Conservation (phyloP, 2,329 filamentous ascomycete species). For the Curvularia sp. region DNA sequence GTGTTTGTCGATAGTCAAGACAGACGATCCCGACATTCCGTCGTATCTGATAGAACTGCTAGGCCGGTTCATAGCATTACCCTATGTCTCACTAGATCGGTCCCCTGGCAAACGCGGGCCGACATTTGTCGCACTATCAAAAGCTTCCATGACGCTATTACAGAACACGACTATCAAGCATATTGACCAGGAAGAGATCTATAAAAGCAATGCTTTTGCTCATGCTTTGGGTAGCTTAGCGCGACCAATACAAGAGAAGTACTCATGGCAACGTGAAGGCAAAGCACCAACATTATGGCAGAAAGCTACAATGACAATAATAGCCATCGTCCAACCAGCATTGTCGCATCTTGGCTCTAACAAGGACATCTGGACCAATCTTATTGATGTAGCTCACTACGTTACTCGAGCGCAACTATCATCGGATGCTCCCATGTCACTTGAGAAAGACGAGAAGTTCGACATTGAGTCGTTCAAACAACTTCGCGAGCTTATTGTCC, state of each 20-base stretch:
- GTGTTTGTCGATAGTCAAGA: conserved; percentile 71
- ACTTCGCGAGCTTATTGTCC: conserved; percentile 75
- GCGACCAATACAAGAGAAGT: conserved; percentile 78
- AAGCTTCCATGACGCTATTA: conserved; percentile 76
- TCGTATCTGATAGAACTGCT: conserved; percentile 73
- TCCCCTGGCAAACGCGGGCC: conserved; percentile 59
- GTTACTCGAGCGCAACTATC: conserved; percentile 52
- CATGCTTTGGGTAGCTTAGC: conserved; percentile 71
- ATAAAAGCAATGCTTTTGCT: conserved; percentile 70
- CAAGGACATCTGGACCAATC: conserved; percentile 69
- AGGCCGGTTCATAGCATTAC: conserved; percentile 73
- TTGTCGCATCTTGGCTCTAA: conserved; percentile 58
- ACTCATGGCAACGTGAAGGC: conserved; percentile 75
- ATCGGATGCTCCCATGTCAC: conserved; percentile 43
- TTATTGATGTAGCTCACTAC: conserved; percentile 47
- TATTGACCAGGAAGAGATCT: conserved; percentile 70
- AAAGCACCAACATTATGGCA: conserved; percentile 79
- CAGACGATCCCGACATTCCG: conserved; percentile 69
- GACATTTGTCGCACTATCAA: conserved; percentile 89
- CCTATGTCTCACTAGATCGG: conserved; percentile 60
- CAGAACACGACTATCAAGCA: conserved; percentile 67
- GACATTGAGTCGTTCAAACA: conserved; percentile 78
- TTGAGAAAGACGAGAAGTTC: conserved; percentile 74
- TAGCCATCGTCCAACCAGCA: conserved; percentile 72
- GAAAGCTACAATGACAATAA: conserved; percentile 73